Evolutionary conservation across 2,329 filamentous ascomycete species (phyloP).

Genomic region (Leptographium flavum): DNA sequence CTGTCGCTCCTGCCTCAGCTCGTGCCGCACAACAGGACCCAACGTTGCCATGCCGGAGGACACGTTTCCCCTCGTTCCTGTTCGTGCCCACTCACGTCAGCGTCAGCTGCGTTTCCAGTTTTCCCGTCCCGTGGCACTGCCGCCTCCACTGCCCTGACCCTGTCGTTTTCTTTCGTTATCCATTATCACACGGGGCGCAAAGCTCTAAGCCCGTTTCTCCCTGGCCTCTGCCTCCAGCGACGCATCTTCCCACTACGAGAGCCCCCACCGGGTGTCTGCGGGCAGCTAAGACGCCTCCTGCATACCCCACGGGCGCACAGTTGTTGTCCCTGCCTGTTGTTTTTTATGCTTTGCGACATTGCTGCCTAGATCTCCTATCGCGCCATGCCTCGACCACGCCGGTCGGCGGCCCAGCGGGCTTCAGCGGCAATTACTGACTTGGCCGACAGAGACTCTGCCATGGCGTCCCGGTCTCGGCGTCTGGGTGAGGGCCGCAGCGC

Average conservation of each 20-base stretch:
- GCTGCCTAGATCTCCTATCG: neutral
- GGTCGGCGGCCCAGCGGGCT: slow-evolving; percentile 30
- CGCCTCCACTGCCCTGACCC: no score
- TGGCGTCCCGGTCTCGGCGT: slow-evolving; percentile 36
- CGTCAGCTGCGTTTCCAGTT: neutral
- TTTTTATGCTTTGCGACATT: no score
- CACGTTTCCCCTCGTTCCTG: no score
- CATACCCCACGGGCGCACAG: no score
- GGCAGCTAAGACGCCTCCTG: no score
- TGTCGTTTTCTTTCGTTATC: neutral
- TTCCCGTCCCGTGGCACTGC: neutral
- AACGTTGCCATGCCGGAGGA: neutral
- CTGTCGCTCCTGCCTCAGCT: no score
- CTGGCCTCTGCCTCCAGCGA: neutral
- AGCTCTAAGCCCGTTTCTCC: neutral
- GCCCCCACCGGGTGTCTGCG: no score
- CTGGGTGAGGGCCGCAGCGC: slow-evolving; percentile 24
- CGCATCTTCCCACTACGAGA: no score
- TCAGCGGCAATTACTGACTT: slow-evolving; percentile 34
- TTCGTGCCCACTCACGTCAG: no score
- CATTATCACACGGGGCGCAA: neutral
- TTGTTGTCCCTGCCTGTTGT: no score
- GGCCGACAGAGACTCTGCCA: slow-evolving; percentile 33
- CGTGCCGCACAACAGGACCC: no score
- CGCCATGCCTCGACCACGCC: slow-evolving; percentile 33